These are phyloP conservation scores for Lactuca saligna DNA, from an alignment of 129 eudicot species.

Conservation along the genomic window DNA sequence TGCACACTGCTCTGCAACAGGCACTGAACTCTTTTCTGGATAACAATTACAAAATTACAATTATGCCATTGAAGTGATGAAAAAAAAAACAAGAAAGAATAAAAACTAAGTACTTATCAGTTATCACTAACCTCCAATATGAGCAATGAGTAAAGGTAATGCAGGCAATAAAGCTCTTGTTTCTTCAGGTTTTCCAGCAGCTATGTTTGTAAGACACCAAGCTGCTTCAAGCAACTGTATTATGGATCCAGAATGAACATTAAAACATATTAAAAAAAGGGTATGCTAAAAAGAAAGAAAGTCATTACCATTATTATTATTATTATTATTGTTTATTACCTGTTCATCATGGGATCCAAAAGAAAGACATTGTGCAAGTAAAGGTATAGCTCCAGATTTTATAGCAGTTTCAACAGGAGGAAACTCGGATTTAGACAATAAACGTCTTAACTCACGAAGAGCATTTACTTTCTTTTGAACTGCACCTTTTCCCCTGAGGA, in stretches of 20 bases:
- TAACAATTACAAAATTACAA: conserved; percentile 1
- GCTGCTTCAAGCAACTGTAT: conserved; percentile 93
- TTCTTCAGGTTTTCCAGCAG: conserved; percentile 98
- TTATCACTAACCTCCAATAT: conserved; percentile 71
- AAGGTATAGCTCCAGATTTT: conserved; percentile 71
- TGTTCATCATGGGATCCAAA: conserved; percentile 96
- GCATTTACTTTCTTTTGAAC: conserved; percentile 67
- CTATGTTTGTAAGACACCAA: conserved; percentile 96
- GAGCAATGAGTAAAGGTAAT: conserved; percentile 91
- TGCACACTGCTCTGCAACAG: conserved; percentile 98
- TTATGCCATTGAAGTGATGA: background rate
- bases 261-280: background rate
- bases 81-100: background rate
- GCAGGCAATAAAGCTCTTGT: conserved; percentile 94
- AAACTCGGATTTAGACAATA: conserved; percentile 86
- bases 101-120: background rate
- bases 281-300: background rate
- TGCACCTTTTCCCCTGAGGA: conserved; percentile 84
- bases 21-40: conserved; percentile 82
- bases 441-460: conserved; percentile 79
- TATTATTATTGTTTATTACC: conserved; percentile 35
- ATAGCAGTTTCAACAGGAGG: conserved; percentile 97
- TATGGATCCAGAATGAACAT: conserved; percentile 9
- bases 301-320: too few relatives aligned
- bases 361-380: conserved; percentile 82